Evolutionary conservation across 2,329 filamentous ascomycete species (phyloP), one percentile per base, ranked within the genome.

Genomic region (Fusarium beomiforme): DNA sequence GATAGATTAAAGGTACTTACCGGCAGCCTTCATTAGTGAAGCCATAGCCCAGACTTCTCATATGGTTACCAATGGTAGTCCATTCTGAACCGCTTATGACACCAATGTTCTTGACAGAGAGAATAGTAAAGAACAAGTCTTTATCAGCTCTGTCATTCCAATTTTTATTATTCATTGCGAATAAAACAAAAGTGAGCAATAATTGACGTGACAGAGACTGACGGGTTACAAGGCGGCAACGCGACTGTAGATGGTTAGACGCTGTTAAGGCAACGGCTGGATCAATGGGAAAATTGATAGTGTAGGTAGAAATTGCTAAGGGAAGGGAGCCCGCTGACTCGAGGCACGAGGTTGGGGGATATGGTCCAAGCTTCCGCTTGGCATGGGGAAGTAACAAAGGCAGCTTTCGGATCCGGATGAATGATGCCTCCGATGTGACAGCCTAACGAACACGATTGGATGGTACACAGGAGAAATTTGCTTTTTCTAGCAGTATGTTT

Each of bases 11-110:
- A 43, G 51, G 14, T 51, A 86, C 87, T 81, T 81, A 90, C 88
- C 88, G 87, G 72, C 88, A 90, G 73, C 88, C 88, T 77, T 90
- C 88, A 81, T 90, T 90, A 21, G 88, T 90, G 78, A 90, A 90
- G 79, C 87, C 87, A 74, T 90, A 90, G 59, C 88, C 88, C 62
- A 89, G 75, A 37, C 80, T 79, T 66, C 88, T 84, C 88, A 90
- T 90, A 68, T 88, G 83, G 78, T 87, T 88, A 69, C 88, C 88
- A 73, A 90, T 90, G 41, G 84, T 88, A 31, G 83, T 86, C 88
- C 88, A 90, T 87, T 90, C 88, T 19, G 82, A 80, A 63, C 87
- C 88, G 78, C 87, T 90, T 78, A 90, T 89, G 76, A 89, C 84
- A 69, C 88, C 88, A 73, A 90, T 89, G 77, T 89, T 88, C 80